Evolutionary conservation across 768 basidiomycete genomes (phyloP).

Genomic region (Fomitopsis pulvina): DNA sequence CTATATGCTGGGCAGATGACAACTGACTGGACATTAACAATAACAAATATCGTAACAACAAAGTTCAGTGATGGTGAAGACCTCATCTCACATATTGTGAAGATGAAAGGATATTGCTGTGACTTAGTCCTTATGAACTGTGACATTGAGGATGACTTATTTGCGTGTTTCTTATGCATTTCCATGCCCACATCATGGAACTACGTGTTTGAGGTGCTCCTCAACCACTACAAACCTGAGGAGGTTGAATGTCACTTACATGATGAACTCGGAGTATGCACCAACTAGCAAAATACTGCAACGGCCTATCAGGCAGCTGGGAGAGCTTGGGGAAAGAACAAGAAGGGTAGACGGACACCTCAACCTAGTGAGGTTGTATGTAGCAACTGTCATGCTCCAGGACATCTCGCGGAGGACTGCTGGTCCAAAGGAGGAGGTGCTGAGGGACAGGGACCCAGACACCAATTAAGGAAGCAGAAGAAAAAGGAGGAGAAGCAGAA

Average conservation of each 20-base stretch:
- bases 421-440: no score
- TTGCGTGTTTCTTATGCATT: conserved; percentile 13
- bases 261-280: background rate
- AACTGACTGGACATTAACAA: conserved; percentile 10
- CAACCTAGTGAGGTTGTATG: no score
- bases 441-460: no score
- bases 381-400: no score
- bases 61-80: conserved; percentile 9
- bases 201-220: conserved; percentile 10
- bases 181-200: conserved; percentile 14
- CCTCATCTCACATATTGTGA: conserved; percentile 5
- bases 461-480: no score
- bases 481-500: no score
- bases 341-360: no score
- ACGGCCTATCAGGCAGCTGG: no score
- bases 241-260: background rate
- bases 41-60: conserved; percentile 6
- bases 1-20: conserved; percentile 2
- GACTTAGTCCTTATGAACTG: conserved; percentile 8
- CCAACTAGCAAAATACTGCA: background rate
- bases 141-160: conserved; percentile 8
- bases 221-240: conserved; percentile 8
- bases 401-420: no score
- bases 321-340: no score
- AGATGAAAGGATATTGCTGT: conserved; percentile 11